Base-by-base conservation (phyloP, 2,329 filamentous ascomycete genomes). In the Fusarium nodosum region DNA sequence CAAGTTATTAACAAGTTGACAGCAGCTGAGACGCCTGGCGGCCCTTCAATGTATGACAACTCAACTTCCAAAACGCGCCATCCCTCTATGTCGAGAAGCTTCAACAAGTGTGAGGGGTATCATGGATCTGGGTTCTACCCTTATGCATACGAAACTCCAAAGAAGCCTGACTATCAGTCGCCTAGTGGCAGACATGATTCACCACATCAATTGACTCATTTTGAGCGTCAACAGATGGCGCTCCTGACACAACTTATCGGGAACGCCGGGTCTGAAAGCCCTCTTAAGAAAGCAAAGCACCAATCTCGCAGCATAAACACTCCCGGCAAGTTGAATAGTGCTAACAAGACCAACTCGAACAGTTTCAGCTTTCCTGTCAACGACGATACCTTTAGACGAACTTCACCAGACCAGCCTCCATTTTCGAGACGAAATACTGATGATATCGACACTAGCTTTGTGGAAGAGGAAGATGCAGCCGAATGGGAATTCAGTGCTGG, bases 381-480 rank as follows among this genome's bases (percentile, higher is more conserved):
- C 62, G 79, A 83, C 58, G 81, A 84, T 41, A 79, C 79, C 1
- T 82, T 83, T 55, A 70, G 73, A 13, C 71, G 72, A 33, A 76
- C 80, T 8, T 76, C 78, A 12, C 74, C 79, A n/a, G 74, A 78
- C 22, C 77, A 75, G 36, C 77, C 79, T 42, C 77, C 76, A 4
- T 87, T 88, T 63, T 74, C 79, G 39, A 83, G 82, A 63, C 84
- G 78, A 59, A 89, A 85, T 70, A 79, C 85, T 22, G 87, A 90
- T 59, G 87, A 85, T 53, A 90, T 90, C 69, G 87, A 88, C 76
- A 90, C 88, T 20, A 85, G 80, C 39, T 90, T 90, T 76, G 83
- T 83, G 22, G 80, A 85, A 6, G 83, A 84, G 16, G 83, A 88
- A 22, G 76, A 79, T 44, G 69, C 79, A 7, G 77, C 79, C 34